These are phyloP conservation scores for Pleurotus cornucopiae DNA, from an alignment of 768 basidiomycete genomes.

Conservation along the genomic window DNA sequence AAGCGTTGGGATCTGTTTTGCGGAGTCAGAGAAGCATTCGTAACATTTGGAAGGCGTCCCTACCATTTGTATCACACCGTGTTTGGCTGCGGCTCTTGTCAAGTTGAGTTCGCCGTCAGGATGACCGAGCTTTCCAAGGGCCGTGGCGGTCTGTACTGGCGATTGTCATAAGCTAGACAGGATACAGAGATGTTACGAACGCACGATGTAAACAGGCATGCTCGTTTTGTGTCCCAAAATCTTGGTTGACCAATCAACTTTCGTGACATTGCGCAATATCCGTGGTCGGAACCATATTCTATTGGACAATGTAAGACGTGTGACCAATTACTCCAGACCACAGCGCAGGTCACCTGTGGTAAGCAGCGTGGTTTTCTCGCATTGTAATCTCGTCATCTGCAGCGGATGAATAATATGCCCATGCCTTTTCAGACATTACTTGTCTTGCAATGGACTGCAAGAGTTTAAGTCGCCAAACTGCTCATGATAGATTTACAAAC, in stretches of 20 bases:
- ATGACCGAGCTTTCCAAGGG: constrained; percentile 91
- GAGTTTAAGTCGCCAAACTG: not conserved
- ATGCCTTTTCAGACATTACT: constrained; percentile 82
- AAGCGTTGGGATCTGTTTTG: constrained; percentile 81
- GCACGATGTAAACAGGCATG: constrained; percentile 81
- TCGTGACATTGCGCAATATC: constrained; percentile 77
- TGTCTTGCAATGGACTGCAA: constrained; percentile 73
- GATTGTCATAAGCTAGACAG: not conserved
- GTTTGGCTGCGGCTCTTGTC: constrained; percentile 83
- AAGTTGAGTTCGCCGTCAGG: constrained; percentile 92
- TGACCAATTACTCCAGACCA: not conserved
- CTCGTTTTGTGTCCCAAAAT: constrained; percentile 73
- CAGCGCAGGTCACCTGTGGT: constrained; percentile 58
- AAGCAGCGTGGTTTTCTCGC: constrained; percentile 88
- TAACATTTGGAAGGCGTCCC: not conserved
- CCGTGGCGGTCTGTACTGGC: constrained; percentile 59
- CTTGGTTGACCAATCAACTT: constrained; percentile 80
- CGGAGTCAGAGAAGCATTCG: not conserved
- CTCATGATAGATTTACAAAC: no score
- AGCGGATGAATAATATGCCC: constrained; percentile 97
- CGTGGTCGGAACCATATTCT: constrained; percentile 91
- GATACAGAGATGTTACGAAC: constrained; percentile 11
- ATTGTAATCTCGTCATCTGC: constrained; percentile 92
- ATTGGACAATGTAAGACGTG: not conserved
- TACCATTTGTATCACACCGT: constrained; percentile 54